These are phyloP conservation scores for Dendrothele bispora DNA, from an alignment of 768 basidiomycete species.

Conservation along the genomic window DNA sequence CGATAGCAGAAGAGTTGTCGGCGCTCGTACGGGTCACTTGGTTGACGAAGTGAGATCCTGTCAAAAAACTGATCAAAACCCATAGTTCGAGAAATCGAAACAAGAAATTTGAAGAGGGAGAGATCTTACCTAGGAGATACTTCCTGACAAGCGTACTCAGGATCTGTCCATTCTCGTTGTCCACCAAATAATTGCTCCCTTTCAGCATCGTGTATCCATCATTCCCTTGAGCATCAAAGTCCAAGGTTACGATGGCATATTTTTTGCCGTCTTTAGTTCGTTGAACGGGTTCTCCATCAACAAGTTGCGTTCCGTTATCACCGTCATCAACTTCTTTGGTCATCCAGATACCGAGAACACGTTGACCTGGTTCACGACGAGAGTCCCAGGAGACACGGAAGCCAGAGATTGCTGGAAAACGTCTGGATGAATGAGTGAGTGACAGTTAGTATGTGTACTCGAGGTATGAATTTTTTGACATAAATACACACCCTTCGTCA, in stretches of 20 bases:
- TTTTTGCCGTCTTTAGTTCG: constrained; percentile 51
- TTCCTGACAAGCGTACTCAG: constrained; percentile 80
- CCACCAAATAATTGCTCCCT: constrained; percentile 69
- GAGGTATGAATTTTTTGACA: no score
- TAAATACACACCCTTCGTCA: no score
- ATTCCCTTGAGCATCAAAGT: constrained; percentile 83
- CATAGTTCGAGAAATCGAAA: no score
- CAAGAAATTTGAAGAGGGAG: no score
- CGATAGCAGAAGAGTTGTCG: constrained; percentile 21
- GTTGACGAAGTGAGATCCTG: constrained; percentile 77
- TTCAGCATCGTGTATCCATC: constrained; percentile 78
- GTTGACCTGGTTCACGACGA: constrained; percentile 61
- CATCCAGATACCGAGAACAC: constrained; percentile 74
- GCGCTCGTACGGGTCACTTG: constrained; percentile 50
- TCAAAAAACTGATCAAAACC: no score
- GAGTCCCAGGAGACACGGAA: constrained; percentile 89
- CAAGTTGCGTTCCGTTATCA: constrained; percentile 26
- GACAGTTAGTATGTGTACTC: no score
- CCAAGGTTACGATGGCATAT: constrained; percentile 82
- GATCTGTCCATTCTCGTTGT: constrained; percentile 80
- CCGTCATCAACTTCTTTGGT: no score
- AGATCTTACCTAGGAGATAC: constrained; percentile 80
- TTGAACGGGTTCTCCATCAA: constrained; percentile 54
- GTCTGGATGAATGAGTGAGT: no score
- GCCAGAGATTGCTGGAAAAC: constrained; percentile 90